Percentiles rank a stretch among this genome's conserved stretches.
Conservation (phyloP, 495 filamentous ascomycete species). For the Trichodelitschia bisporula region DNA sequence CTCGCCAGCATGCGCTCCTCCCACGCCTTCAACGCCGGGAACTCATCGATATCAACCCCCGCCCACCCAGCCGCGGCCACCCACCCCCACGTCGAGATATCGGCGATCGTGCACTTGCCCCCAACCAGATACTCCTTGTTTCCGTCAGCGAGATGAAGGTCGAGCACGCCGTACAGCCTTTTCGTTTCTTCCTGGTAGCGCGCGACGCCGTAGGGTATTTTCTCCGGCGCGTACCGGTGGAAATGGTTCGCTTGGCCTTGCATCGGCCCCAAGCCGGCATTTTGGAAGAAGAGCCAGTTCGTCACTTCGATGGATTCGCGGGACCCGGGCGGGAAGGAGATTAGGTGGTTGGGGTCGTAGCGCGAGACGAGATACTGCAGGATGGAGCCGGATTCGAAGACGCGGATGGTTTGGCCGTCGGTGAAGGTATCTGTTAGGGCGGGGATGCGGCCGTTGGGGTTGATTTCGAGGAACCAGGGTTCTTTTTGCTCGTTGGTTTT, state of each 20-base stretch:
- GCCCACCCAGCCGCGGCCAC: slow-evolving; percentile 30
- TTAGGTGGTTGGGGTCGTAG: slow-evolving; percentile 66
- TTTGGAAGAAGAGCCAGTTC: slow-evolving; percentile 44
- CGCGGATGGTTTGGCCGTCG: slow-evolving; percentile 44
- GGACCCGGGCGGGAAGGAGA: slow-evolving; percentile 52
- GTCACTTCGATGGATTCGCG: slow-evolving; percentile 56
- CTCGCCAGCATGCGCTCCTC: slow-evolving; percentile 34
- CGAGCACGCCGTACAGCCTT: slow-evolving; percentile 57
- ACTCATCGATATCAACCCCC: slow-evolving; percentile 52
- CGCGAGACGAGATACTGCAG: slow-evolving; percentile 62
- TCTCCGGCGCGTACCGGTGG: slow-evolving; percentile 62
- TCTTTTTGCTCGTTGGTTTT: slow-evolving; percentile 57
- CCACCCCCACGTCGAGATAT: slow-evolving; percentile 62
- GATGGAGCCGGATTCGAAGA: slow-evolving; percentile 74
- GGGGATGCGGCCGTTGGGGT: slow-evolving; percentile 90
- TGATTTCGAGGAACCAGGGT: slow-evolving; percentile 71
- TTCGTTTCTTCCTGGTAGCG: slow-evolving; percentile 64
- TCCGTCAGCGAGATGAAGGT: slow-evolving; percentile 38
- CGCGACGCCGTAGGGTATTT: slow-evolving; percentile 62
- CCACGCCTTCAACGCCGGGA: slow-evolving; percentile 46
- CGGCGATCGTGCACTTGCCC: slow-evolving; percentile 48
- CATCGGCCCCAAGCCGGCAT: slow-evolving; percentile 76
- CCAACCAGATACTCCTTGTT: slow-evolving; percentile 40
- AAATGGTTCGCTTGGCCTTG: slow-evolving; percentile 59
- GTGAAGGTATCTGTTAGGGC: slow-evolving; percentile 49